phyloP scores from a whole-genome alignment of 495 filamentous ascomycete species.

The Penicillium simplicissimum region DNA sequence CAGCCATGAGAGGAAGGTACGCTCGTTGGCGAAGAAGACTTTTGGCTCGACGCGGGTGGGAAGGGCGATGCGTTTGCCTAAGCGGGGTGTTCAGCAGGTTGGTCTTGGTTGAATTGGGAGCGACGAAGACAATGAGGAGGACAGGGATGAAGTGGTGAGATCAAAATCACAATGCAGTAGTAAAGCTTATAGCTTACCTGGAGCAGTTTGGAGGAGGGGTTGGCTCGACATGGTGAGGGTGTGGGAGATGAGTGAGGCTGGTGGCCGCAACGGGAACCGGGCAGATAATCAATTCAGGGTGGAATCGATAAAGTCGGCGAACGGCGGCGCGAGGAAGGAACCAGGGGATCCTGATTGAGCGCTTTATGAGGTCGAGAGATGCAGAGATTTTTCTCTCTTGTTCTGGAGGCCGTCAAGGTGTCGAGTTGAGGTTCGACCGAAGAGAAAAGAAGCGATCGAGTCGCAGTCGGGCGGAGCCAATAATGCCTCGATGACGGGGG shows the following conservation, averaged over 20 bases:
- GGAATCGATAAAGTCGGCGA: not conserved
- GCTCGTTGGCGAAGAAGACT: constrained; percentile 99
- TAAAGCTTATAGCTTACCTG: constrained; percentile 43
- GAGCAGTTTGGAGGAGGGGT: constrained; percentile 88
- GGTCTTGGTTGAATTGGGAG: not conserved
- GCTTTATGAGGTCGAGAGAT: not conserved
- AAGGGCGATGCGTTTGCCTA: constrained; percentile 97
- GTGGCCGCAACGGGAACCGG: not conserved
- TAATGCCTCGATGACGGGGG: constrained; percentile 21
- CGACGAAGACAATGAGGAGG: not conserved
- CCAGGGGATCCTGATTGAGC: not conserved
- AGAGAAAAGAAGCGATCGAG: constrained; percentile 9
- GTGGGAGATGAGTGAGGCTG: not conserved
- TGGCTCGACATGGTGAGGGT: constrained; percentile 78
- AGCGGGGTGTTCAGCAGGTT: constrained; percentile 2
- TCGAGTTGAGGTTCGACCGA: not conserved
- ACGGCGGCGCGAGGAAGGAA: not conserved
- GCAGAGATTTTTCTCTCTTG: not conserved
- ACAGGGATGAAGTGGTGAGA: not conserved
- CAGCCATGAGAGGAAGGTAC: constrained; percentile 98
- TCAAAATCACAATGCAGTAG: not conserved
- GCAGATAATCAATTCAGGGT: not conserved
- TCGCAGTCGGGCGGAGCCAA: constrained; percentile 8
- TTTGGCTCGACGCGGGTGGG: constrained; percentile 98
- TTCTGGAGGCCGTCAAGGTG: not conserved